Conservation (phyloP, 2,329 filamentous ascomycete species). For the Cercospora sp. region DNA sequence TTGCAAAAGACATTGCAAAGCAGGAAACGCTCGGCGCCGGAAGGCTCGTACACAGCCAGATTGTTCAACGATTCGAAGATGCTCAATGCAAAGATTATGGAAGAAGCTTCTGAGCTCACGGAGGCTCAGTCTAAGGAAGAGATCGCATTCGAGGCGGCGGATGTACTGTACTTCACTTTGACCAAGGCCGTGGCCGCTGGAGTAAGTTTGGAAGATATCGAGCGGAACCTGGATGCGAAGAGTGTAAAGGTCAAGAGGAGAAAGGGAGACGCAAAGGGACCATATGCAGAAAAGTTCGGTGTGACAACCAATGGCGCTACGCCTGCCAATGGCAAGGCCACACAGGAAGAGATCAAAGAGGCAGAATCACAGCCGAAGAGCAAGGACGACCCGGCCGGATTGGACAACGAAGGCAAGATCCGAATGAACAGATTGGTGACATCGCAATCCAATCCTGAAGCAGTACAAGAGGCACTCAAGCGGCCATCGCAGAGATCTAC, state of each 20-base stretch:
- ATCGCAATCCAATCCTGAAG: constrained; percentile 60
- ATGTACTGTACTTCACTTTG: constrained; percentile 92
- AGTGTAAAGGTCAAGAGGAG: constrained; percentile 92
- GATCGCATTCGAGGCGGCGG: constrained; percentile 89
- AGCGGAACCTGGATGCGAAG: constrained; percentile 90
- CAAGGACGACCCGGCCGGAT: constrained; percentile 52
- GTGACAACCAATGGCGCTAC: constrained; percentile 45
- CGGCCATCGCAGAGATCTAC: constrained; percentile 91
- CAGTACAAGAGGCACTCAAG: constrained; percentile 73
- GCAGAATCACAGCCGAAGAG: constrained; percentile 56
- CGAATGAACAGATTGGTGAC: constrained; percentile 79
- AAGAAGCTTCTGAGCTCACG: constrained; percentile 94
- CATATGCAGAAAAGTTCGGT: constrained; percentile 82
- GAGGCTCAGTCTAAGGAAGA: constrained; percentile 79
- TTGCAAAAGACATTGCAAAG: constrained; percentile 84
- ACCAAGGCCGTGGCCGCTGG: constrained; percentile 84
- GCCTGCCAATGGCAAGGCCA: constrained; percentile 25
- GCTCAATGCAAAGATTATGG: constrained; percentile 93
- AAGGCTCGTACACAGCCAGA: constrained; percentile 88
- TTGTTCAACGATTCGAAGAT: constrained; percentile 91
- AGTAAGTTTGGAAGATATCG: constrained; percentile 83
- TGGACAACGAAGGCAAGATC: constrained; percentile 60
- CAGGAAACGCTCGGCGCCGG: constrained; percentile 78
- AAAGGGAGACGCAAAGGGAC: constrained; percentile 89
- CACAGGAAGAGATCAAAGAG: constrained; percentile 48